phyloP scores from a whole-genome alignment of 169 alveolate genomes.

The Amoebophrya sp. region DNA sequence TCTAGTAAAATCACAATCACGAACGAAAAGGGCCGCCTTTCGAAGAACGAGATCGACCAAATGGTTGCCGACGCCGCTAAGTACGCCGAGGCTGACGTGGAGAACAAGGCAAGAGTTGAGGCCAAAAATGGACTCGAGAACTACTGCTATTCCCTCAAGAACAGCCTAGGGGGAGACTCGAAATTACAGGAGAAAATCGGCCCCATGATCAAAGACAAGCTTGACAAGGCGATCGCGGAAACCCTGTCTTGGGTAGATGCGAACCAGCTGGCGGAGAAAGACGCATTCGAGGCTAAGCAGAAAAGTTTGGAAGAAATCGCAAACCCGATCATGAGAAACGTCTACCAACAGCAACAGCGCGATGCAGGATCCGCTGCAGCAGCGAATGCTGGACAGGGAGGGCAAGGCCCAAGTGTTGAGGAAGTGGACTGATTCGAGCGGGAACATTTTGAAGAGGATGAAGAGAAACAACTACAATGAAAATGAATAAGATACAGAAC shows the following conservation, averaged over 20 bases:
- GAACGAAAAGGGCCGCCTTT: conserved; percentile 90
- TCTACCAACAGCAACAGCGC: conserved; percentile 78
- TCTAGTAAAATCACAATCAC: conserved; percentile 89
- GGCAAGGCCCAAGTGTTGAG: too few species aligned
- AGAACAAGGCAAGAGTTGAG: conserved; percentile 75
- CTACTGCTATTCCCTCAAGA: conserved; percentile 84
- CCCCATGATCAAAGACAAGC: conserved; percentile 78
- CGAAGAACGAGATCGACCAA: conserved; percentile 86
- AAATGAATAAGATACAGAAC: too few species aligned
- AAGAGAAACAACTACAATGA: too few species aligned
- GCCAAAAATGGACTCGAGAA: conserved; percentile 73
- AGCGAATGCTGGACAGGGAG: too few species aligned
- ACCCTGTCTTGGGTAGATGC: conserved; percentile 85
- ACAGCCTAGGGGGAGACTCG: conserved; percentile 79
- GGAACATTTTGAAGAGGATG: too few species aligned
- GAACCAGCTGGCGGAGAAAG: conserved; percentile 85
- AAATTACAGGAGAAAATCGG: conserved; percentile 85
- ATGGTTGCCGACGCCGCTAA: conserved; percentile 85
- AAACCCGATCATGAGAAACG: conserved; percentile 83
- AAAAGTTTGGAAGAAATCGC: conserved; percentile 86
- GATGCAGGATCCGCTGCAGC: conserved; percentile 61
- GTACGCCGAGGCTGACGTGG: conserved; percentile 88
- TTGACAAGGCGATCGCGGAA: conserved; percentile 82
- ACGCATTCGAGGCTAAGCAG: conserved; percentile 83
- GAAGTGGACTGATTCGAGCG: too few species aligned